Evolutionary conservation across 176 grass and related monocot genomes (phyloP).

Genomic region (Zoysia japonica): DNA sequence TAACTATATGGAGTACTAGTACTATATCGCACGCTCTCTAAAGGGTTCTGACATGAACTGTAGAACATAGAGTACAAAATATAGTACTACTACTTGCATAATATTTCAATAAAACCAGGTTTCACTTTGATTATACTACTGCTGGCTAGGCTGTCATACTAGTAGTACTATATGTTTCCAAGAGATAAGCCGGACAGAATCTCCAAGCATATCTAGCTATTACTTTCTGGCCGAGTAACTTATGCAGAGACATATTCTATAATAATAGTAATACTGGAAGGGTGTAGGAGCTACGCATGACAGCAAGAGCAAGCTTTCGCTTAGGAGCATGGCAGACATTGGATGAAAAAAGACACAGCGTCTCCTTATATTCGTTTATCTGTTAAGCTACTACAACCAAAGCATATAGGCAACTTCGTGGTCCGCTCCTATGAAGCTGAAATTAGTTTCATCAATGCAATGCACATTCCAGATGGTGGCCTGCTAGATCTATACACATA

Average conservation of each 20-base stretch:
- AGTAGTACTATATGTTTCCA: neutral
- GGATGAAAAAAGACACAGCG: neutral
- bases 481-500: neutral
- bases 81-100: neutral
- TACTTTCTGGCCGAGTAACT: neutral
- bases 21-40: too few relatives aligned
- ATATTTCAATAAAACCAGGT: conserved; percentile 6
- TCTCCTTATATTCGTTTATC: neutral
- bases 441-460: neutral
- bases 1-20: neutral
- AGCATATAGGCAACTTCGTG: neutral
- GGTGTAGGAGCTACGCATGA: neutral
- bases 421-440: neutral
- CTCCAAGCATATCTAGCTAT: neutral
- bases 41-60: conserved; percentile 15
- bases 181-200: neutral
- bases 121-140: neutral
- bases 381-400: too few relatives aligned
- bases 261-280: neutral
- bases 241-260: neutral
- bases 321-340: neutral
- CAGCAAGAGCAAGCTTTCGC: neutral
- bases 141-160: conserved; percentile 11
- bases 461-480: neutral
- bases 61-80: neutral